Evolutionary conservation across 164 flowering plant species (phyloP).

Genomic region (Berberis thunbergii): DNA sequence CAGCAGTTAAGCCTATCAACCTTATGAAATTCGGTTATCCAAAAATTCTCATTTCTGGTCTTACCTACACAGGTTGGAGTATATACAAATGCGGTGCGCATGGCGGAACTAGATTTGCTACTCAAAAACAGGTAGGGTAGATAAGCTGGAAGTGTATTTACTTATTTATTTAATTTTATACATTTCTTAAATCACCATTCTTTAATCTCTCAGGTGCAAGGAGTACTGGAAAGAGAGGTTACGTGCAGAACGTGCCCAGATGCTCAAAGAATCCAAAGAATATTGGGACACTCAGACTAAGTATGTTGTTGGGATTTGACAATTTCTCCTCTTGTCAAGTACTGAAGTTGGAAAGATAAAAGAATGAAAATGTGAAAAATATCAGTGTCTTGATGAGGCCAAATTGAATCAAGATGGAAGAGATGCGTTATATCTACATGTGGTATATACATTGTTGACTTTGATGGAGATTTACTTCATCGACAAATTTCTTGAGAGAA

Average conservation of each 20-base stretch:
- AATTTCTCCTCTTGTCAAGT: not conserved
- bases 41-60: not conserved
- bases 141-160: not conserved
- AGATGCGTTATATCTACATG: no score
- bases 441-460: no score
- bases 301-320: conserved; percentile 29
- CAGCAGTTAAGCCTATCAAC: no score
- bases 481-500: no score
- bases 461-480: no score
- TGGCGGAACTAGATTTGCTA: conserved; percentile 57
- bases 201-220: conserved; percentile 28
- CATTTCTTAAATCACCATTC: not conserved
- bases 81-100: conserved; percentile 49
- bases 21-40: no score
- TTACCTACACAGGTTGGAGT: conserved; percentile 47
- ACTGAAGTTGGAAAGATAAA: not conserved
- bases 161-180: not conserved
- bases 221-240: conserved; percentile 68
- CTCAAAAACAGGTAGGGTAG: conserved; percentile 43
- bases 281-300: conserved; percentile 66
- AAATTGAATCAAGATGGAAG: no score
- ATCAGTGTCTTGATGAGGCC: no score
- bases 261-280: conserved; percentile 48
- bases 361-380: no score
- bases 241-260: conserved; percentile 36